Base-by-base conservation (phyloP, 2,329 filamentous ascomycete genomes). In the Epichloe coenophiala region DNA sequence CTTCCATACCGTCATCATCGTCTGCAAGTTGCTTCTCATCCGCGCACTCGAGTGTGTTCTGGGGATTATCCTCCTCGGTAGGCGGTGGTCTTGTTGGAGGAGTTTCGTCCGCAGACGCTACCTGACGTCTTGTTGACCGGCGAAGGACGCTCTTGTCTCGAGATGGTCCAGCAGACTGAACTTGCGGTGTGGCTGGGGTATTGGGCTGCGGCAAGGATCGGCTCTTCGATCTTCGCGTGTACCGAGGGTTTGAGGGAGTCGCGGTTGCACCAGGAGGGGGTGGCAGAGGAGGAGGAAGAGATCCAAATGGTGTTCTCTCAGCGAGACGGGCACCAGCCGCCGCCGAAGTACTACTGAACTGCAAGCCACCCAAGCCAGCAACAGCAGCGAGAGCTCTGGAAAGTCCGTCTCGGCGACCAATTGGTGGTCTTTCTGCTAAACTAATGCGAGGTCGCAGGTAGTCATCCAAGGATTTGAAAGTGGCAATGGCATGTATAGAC, bases 401-500 rank as follows among this genome's bases (percentile, higher is more conserved):
- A 31, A 89, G 69, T 1, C 83, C 80, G 49, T 80, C 77, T 72
- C 84, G 63, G 69, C 84, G 77, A 33, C 77, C 73, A 9, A 71
- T 73, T 42, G 83, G 76, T 12, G 65, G 63, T 17, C 87, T 80
- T 55, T 95, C 89, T 3, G 86, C 81, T 13, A 93, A 65, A 59
- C 76, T 88, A 53, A 98, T 95, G 54, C 91, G 80, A 7, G 93
- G 93, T 38, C 93, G 83, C 42, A 98, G 75, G 65, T 97, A 98
- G 63, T 98, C 93, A 62, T 97, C 93, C 23, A 98, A 71, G 0
- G 91, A 87, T 65, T 96, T 97, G 72, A 98, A 97, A 0, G 90
- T 97, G 2, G 93, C 91, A 61, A 98, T 97, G 15, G 93, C 93
- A 65, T 98, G 93, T 51, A 98, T 98, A 0, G 89, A 95, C 1